Percentiles rank a stretch among this genome's conserved stretches.
phyloP scores from a whole-genome alignment of 805 yeast genomes.

The Metschnikowia gelsemii region DNA sequence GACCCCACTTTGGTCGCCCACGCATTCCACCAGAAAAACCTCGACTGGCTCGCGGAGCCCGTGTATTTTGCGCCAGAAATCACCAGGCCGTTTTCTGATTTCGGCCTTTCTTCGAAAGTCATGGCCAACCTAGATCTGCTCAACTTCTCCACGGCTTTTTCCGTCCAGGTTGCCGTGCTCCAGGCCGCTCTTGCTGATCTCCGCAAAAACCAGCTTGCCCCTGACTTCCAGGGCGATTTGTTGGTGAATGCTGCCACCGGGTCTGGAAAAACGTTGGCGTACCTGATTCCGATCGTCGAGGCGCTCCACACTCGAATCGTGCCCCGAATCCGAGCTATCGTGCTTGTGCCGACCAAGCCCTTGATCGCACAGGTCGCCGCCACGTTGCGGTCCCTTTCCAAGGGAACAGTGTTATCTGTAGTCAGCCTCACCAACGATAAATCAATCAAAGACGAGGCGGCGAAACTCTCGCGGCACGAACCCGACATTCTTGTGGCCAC shows the following conservation, averaged over 20 bases:
- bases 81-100: conserved; percentile 48
- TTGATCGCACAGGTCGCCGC: conserved; percentile 76
- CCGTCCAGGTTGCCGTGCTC: conserved; percentile 72
- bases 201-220: conserved; percentile 38
- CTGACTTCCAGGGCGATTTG: conserved; percentile 67
- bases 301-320: conserved; percentile 60
- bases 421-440: conserved; percentile 56
- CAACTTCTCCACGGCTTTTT: conserved; percentile 60
- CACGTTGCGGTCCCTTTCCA: conserved; percentile 57
- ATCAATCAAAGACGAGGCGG: conserved; percentile 61
- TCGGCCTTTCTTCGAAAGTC: conserved; percentile 46
- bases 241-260: conserved; percentile 95
- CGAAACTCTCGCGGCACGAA: conserved; percentile 39
- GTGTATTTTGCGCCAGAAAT: conserved; percentile 49
- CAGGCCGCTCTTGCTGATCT: conserved; percentile 50
- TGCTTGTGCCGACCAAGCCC: conserved; percentile 89
- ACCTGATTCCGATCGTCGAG: conserved; percentile 79
- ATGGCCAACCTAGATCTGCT: conserved; percentile 45
- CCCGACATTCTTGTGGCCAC: conserved; percentile 74
- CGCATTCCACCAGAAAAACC: conserved; percentile 30
- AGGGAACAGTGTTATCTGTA: conserved; percentile 66
- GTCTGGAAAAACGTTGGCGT: conserved; percentile 92
- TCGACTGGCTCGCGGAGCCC: conserved; percentile 72
- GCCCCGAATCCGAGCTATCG: conserved; percentile 70
- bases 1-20: conserved; percentile 41